Percentiles rank a stretch among this genome's conserved stretches.
These are phyloP conservation scores for Akanthomyces muscarius DNA, from an alignment of 2,329 filamentous ascomycete genomes.

Conservation along the genomic window DNA sequence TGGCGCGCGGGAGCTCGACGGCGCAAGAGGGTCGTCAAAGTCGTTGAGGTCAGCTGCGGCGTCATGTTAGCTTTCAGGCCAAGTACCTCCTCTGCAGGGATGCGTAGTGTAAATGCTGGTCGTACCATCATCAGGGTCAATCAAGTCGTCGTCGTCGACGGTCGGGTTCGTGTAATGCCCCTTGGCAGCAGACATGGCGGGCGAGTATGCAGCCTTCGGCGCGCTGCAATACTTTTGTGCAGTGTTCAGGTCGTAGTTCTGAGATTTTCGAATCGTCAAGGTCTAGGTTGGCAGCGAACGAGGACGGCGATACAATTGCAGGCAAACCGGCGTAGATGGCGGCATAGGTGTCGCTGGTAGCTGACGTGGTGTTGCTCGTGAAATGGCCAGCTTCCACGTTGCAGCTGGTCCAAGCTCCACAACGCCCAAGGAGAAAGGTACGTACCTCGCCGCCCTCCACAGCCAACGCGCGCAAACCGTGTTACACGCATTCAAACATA, in stretches of 20 bases:
- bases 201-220: constrained; percentile 1
- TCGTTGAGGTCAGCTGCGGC: constrained; percentile 76
- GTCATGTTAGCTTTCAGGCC: constrained; percentile 21
- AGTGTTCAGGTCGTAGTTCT: background rate
- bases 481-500: background rate
- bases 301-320: background rate
- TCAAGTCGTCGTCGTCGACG: constrained; percentile 65
- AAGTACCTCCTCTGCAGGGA: background rate
- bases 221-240: background rate
- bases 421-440: background rate
- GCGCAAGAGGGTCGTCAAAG: constrained; percentile 79
- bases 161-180: constrained; percentile 60
- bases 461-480: background rate
- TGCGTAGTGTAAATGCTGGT: background rate
- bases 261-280: background rate
- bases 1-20: constrained; percentile 68
- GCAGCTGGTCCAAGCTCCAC: constrained; percentile 27
- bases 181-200: constrained; percentile 43
- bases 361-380: constrained; percentile 17
- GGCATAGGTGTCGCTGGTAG: constrained; percentile 6
- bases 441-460: constrained; percentile 11
- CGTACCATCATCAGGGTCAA: constrained; percentile 75
- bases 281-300: no score
- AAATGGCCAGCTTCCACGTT: constrained; percentile 25
- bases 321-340: background rate